Conservation (phyloP, 176 grass and related monocot genomes). For the Avena insularis region DNA sequence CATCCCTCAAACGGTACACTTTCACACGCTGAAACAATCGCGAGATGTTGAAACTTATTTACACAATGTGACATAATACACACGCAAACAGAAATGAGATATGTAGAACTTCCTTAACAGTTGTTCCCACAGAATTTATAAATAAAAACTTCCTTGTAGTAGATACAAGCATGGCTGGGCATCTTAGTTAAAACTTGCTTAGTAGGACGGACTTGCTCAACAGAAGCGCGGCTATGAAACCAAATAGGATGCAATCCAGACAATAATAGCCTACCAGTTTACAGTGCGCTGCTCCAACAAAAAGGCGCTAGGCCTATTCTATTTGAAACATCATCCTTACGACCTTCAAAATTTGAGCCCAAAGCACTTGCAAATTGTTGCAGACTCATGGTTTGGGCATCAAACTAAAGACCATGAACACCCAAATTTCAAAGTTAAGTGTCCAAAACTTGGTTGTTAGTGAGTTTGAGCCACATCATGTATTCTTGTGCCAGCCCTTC, state of each 20-base stretch:
- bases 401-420: not conserved
- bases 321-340: conserved; percentile 1
- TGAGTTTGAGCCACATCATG: not conserved
- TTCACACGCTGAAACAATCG: conserved; percentile 87
- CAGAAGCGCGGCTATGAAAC: not conserved
- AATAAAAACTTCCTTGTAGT: not conserved
- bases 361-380: conserved; percentile 12
- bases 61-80: conserved; percentile 15
- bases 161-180: conserved; percentile 7
- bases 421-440: conserved; percentile 21
- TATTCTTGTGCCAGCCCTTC: conserved; percentile 23
- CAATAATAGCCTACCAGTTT: not conserved
- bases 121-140: not conserved
- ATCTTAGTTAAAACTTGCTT: conserved; percentile 21
- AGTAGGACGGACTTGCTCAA: conserved; percentile 13
- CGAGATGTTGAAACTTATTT: conserved; percentile 32
- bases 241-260: conserved; percentile 1
- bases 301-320: not conserved
- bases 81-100: conserved; percentile 12
- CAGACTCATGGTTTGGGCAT: not conserved
- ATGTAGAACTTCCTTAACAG: not conserved
- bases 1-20: conserved; percentile 85
- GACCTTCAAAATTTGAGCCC: not conserved
- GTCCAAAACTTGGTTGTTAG: not conserved
- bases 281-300: not conserved